Base-by-base conservation (phyloP, 352 stramenopile species). In the Hyaloperonospora brassicae region DNA sequence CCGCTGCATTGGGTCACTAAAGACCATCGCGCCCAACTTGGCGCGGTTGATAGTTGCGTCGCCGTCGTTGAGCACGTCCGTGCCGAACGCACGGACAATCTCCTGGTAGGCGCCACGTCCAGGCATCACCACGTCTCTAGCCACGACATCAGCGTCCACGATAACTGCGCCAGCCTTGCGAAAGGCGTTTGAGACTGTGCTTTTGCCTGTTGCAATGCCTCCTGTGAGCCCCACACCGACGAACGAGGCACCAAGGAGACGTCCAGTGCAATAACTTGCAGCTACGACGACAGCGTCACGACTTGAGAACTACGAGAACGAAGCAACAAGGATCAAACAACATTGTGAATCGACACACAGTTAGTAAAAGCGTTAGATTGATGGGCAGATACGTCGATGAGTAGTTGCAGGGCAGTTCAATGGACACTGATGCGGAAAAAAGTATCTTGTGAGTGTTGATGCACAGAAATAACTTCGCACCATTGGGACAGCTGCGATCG, bases 21-120 rank as follows among this genome's bases (percentile, higher is more conserved):
- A 95, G 59, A 95, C 87, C 61, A 93, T 84, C 17, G 73, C 66
- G 2, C 85, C 85, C 24, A 95, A 72, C 68, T 91, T 93, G 21
- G 79, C 69, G 48, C 85, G 81, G 64, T 95, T 74, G 31, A 95
- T 65, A 55, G 78, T 89, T 49, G 71, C 70, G 58, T 89, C 77
- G n/a, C 81, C 56, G 22, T 72, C 64, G 52, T 93, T 86, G 1
- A 95, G 64, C 48, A 95, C 77, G 0, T 65, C 68, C 24, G 72
- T 55, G 27, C 85, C 85, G 54, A 94, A 93, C 14, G 43, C 56
- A 47, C 66, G 68, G 5, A 94, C 81, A 35, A 95, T 94, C 52
- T 76, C 66, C 34, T 84, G 78, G 61, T 92, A 86, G 2, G 84
- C 84, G 12, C 76, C 64, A 2, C 68, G 67, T 1, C 85, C 85